Percentiles rank a stretch among this genome's conserved stretches.
These are phyloP conservation scores for Thymus quinquecostatus DNA, from an alignment of 257 asterid species.

Conservation along the genomic window DNA sequence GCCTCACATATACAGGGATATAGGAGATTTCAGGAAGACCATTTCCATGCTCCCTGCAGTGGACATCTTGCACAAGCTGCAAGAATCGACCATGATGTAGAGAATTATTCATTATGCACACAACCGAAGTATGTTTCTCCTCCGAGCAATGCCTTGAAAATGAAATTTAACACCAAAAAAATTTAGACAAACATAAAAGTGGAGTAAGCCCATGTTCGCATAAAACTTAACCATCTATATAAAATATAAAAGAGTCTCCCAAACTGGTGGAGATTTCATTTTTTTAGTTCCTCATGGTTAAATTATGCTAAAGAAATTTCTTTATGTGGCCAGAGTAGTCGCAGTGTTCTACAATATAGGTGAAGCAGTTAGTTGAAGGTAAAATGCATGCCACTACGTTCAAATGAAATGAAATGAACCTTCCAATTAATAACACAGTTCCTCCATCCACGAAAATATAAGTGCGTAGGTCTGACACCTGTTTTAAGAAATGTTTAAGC, in stretches of 20 bases:
- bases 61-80: conserved; percentile 73
- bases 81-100: conserved; percentile 41
- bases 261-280: background rate
- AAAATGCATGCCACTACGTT: conserved; percentile 1
- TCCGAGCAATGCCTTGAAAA: conserved; percentile 38
- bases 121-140: conserved; percentile 35
- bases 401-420: conserved; percentile 11
- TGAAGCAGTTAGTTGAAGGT: conserved; percentile 16
- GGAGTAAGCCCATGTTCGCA: conserved; percentile 8
- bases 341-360: conserved; percentile 8
- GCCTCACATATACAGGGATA: conserved; percentile 67
- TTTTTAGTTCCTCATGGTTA: background rate
- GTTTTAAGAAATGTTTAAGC: no score
- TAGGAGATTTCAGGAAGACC: conserved; percentile 51
- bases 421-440: background rate
- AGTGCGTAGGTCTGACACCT: no score
- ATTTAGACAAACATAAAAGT: conserved; percentile 26
- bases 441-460: no score
- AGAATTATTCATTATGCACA: conserved; percentile 41
- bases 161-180: conserved; percentile 30
- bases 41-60: conserved; percentile 52
- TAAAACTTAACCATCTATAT: conserved; percentile 9
- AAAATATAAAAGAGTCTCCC: background rate
- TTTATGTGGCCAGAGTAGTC: background rate
- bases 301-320: background rate